These are phyloP conservation scores for Fonsecaea erecta DNA, from an alignment of 2,329 filamentous ascomycete genomes.

Conservation along the genomic window DNA sequence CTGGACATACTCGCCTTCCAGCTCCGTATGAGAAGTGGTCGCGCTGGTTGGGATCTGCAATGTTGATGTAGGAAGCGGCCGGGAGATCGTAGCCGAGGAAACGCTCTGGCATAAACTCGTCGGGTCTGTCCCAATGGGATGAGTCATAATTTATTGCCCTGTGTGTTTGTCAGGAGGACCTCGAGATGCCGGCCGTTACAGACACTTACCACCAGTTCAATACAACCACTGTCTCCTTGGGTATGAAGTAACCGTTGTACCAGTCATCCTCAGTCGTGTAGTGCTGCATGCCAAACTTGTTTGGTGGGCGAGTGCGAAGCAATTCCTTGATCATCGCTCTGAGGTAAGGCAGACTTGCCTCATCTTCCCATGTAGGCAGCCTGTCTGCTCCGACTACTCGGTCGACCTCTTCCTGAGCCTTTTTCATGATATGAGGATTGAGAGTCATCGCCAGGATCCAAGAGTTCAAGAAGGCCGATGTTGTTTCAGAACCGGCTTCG, in stretches of 20 bases:
- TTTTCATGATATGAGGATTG: conserved; percentile 52
- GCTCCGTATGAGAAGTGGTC: conserved; percentile 42
- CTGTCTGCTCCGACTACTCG: conserved; percentile 55
- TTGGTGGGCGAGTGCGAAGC: conserved; percentile 49
- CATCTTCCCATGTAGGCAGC: conserved; percentile 56
- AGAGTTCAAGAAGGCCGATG: conserved; percentile 33
- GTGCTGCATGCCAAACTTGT: conserved; percentile 46
- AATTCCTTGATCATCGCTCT: conserved; percentile 46
- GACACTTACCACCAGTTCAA: conserved; percentile 53
- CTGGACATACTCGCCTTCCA: conserved; percentile 43
- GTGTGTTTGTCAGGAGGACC: conserved; percentile 2
- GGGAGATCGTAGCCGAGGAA: conserved; percentile 34
- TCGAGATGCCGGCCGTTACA: too few relatives aligned
- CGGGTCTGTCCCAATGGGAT: conserved; percentile 28
- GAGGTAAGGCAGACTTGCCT: conserved; percentile 57
- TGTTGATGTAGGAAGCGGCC: conserved; percentile 45
- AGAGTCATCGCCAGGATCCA: conserved; percentile 41
- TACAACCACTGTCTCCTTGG: conserved; percentile 39
- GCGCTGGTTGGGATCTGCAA: conserved; percentile 39
- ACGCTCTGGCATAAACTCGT: conserved; percentile 32
- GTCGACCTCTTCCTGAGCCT: conserved; percentile 57
- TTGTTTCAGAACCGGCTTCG: conserved; percentile 38
- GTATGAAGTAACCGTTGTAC: conserved; percentile 37
- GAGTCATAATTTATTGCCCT: conserved; percentile 38
- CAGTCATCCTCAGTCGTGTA: conserved; percentile 35